A percentile compares a stretch with the other conserved stretches of the same genome.
Conservation (phyloP, 1,139 yeast species). For the Candida tropicalis region DNA sequence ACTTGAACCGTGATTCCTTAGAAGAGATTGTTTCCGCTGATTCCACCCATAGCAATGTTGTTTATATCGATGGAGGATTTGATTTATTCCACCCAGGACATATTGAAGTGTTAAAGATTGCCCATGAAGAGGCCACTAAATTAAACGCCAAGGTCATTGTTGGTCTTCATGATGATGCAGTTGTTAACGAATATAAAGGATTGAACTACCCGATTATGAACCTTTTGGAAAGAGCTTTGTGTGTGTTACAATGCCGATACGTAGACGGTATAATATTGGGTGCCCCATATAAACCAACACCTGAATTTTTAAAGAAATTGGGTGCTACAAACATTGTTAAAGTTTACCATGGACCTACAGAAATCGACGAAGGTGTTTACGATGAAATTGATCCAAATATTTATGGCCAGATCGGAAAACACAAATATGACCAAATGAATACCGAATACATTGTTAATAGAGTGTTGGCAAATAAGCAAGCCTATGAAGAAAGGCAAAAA, state of each 20-base stretch:
- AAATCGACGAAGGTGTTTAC: constrained; percentile 41
- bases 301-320: constrained; percentile 37
- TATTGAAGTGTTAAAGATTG: constrained; percentile 63
- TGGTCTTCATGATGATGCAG: constrained; percentile 68
- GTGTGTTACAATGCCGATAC: constrained; percentile 84
- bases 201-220: constrained; percentile 85
- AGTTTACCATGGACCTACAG: constrained; percentile 69
- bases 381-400: constrained; percentile 33
- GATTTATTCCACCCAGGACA: constrained; percentile 95
- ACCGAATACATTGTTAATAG: constrained; percentile 69
- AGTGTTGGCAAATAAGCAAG: constrained; percentile 63
- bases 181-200: constrained; percentile 63
- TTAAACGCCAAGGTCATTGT: constrained; percentile 55
- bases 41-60: constrained; percentile 27
- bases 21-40: constrained; percentile 41
- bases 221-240: constrained; percentile 77
- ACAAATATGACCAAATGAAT: constrained; percentile 59
- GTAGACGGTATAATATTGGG: constrained; percentile 77
- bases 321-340: constrained; percentile 40
- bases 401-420: constrained; percentile 50
- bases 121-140: constrained; percentile 40
- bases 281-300: constrained; percentile 60
- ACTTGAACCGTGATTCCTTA: constrained; percentile 23
- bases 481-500: constrained; percentile 77
- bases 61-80: constrained; percentile 82